phyloP scores from a whole-genome alignment of 805 yeast species.

The Wickerhamiella siamensis region DNA sequence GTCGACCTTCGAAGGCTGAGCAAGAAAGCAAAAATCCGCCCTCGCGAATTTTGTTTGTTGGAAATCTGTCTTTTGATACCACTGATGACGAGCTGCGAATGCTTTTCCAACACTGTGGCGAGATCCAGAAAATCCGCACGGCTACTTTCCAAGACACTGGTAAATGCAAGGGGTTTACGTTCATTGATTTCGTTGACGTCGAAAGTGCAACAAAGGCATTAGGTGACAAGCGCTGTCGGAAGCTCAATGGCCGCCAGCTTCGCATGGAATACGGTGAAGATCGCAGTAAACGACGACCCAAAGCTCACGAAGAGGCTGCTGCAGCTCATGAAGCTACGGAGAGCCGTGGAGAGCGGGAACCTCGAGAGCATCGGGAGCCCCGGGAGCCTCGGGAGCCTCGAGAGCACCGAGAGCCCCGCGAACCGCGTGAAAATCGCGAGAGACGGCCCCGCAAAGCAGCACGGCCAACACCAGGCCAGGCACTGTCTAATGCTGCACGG shows the following conservation, averaged over 20 bases:
- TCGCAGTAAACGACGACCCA: slow-evolving; percentile 55
- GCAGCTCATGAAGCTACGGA: too few relatives aligned
- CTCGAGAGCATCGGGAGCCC: not conserved
- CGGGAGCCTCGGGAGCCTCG: not conserved
- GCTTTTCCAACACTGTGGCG: slow-evolving; percentile 87
- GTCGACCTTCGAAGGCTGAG: slow-evolving; percentile 54
- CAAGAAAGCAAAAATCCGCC: slow-evolving; percentile 60
- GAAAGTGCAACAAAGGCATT: slow-evolving; percentile 75
- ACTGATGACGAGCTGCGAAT: slow-evolving; percentile 62
- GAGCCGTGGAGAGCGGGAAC: not conserved
- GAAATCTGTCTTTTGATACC: slow-evolving; percentile 85
- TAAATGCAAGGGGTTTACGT: slow-evolving; percentile 93
- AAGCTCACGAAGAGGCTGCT: slow-evolving; percentile 14
- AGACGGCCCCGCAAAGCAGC: slow-evolving; percentile 2
- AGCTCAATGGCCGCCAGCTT: slow-evolving; percentile 56
- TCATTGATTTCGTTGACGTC: slow-evolving; percentile 70
- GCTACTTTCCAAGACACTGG: slow-evolving; percentile 97
- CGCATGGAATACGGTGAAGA: slow-evolving; percentile 93
- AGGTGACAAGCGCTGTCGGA: slow-evolving; percentile 51
- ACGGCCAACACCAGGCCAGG: slow-evolving; percentile 47
- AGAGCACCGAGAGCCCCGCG: not conserved
- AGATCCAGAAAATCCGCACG: slow-evolving; percentile 72
- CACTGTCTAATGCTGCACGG: slow-evolving; percentile 77
- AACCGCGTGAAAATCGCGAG: not conserved
- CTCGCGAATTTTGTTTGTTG: slow-evolving; percentile 76